Evolutionary conservation across 768 basidiomycete species (phyloP).

Genomic region (Xerocomellus amylosporus): DNA sequence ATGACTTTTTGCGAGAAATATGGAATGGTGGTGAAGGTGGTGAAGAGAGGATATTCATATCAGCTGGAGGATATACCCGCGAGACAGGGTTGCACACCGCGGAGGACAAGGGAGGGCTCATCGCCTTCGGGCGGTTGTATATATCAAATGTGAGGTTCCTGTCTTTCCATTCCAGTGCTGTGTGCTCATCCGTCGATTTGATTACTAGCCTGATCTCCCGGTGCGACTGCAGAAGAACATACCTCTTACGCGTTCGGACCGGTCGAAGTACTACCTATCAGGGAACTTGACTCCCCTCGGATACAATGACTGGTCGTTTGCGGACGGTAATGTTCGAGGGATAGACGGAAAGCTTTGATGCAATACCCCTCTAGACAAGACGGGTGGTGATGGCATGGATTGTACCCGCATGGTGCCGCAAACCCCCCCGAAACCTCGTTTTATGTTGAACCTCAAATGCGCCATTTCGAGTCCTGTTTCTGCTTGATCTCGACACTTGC

Average conservation of each 20-base stretch:
- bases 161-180: background rate
- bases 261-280: slow-evolving; percentile 20
- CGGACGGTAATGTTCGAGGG: slow-evolving; percentile 1
- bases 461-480: too few relatives aligned
- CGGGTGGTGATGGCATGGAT: background rate
- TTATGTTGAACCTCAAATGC: too few relatives aligned
- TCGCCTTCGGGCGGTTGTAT: slow-evolving; percentile 37
- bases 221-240: slow-evolving; percentile 24
- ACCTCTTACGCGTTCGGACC: slow-evolving; percentile 18
- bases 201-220: slow-evolving; percentile 32
- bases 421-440: too few relatives aligned
- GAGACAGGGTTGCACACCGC: slow-evolving; percentile 38
- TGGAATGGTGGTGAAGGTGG: slow-evolving; percentile 37
- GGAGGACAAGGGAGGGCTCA: slow-evolving; percentile 24
- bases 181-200: background rate
- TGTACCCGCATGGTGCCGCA: background rate
- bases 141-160: slow-evolving; percentile 37
- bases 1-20: slow-evolving; percentile 44
- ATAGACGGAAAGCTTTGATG: background rate
- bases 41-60: slow-evolving; percentile 34
- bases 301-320: slow-evolving; percentile 34
- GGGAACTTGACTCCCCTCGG: slow-evolving; percentile 26
- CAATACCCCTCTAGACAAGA: background rate
- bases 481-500: too few relatives aligned
- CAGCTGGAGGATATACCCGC: slow-evolving; percentile 44